phyloP scores from a whole-genome alignment of 192 early-diverging fungal genomes.

The Gonapodya prolifera region DNA sequence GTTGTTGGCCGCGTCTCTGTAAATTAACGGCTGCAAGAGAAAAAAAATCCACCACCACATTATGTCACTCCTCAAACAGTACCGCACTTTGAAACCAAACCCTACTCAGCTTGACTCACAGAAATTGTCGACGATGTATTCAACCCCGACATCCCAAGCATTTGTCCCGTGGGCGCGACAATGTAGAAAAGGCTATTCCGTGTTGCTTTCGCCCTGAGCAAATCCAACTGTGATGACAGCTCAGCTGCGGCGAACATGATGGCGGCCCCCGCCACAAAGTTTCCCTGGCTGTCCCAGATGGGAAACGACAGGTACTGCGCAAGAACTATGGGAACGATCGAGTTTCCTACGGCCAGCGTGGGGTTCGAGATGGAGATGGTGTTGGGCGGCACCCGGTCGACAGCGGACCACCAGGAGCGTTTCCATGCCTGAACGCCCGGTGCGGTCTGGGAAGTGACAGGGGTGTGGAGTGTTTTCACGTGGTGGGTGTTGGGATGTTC shows the following conservation, averaged over 20 bases:
- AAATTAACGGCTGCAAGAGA: neutral
- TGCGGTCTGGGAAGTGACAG: neutral
- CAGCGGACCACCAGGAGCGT: neutral
- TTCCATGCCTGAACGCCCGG: neutral
- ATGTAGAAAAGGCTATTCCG: neutral
- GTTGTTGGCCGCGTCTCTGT: neutral
- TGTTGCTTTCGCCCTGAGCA: neutral
- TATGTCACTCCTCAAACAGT: neutral
- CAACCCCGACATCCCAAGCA: neutral
- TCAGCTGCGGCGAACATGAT: neutral
- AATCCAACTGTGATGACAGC: neutral
- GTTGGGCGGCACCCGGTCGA: neutral
- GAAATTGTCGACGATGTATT: neutral
- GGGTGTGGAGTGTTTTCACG: neutral
- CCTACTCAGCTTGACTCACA: neutral
- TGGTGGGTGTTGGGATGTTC: neutral
- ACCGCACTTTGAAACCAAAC: constrained; percentile 1
- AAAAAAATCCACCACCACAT: neutral
- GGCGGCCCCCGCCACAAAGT: neutral
- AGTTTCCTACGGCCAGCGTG: neutral
- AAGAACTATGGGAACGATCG: neutral
- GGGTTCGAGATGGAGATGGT: neutral
- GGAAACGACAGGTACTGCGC: neutral
- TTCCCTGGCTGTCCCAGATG: neutral
- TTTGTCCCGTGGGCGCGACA: neutral